Evolutionary conservation across 306 rosid species (phyloP).

Genomic region (Styphnolobium japonicum): DNA sequence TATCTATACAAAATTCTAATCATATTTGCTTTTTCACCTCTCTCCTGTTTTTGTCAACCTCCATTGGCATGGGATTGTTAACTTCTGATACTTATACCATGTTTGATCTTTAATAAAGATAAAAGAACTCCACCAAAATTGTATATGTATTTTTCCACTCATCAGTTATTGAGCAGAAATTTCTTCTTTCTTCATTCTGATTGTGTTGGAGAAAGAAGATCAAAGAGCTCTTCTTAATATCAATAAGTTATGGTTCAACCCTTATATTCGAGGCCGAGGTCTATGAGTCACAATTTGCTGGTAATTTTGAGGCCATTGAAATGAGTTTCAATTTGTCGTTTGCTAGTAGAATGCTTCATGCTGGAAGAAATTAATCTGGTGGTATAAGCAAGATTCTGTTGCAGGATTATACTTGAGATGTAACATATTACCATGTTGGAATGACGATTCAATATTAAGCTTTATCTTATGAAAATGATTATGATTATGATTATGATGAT

Average conservation of each 20-base stretch:
- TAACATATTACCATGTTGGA: neutral
- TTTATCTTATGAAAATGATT: neutral
- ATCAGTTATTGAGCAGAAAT: neutral
- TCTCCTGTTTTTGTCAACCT: neutral
- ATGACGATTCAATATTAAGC: neutral
- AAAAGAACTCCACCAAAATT: neutral
- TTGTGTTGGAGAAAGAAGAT: neutral
- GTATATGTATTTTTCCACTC: neutral
- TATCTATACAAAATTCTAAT: neutral
- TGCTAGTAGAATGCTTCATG: neutral
- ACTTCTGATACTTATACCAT: neutral
- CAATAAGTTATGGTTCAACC: neutral
- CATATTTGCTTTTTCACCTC: neutral
- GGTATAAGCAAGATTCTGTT: neutral
- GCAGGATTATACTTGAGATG: neutral
- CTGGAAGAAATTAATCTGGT: neutral
- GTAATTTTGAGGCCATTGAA: neutral
- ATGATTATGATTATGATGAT: too few relatives aligned
- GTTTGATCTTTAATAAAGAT: neutral
- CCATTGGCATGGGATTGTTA: neutral
- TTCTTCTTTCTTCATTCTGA: neutral
- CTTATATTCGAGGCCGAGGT: neutral
- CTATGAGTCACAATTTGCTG: neutral
- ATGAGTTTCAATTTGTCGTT: neutral
- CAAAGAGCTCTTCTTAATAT: neutral